Conservation (phyloP, 2,329 filamentous ascomycete species). For the Aureobasidium sp. region DNA sequence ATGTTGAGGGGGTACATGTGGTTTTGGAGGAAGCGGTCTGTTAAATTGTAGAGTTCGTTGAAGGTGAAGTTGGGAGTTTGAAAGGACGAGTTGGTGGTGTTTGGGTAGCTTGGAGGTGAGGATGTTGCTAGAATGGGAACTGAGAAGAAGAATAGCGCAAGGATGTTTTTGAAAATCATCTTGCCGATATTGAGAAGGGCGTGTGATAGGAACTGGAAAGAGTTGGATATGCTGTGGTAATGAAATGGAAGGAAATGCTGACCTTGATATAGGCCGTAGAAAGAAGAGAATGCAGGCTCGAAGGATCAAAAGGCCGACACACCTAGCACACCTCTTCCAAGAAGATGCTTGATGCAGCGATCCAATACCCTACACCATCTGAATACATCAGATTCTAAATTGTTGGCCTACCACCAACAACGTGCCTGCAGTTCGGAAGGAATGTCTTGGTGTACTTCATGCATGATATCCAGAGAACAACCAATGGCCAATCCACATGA, state of each 20-base stretch:
- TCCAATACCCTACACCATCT: background rate
- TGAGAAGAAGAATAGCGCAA: background rate
- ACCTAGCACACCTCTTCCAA: background rate
- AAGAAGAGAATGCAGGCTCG: background rate
- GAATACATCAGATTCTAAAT: background rate
- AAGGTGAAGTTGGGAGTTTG: background rate
- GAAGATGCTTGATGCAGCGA: background rate
- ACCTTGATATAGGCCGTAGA: background rate
- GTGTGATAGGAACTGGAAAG: background rate
- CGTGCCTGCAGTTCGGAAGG: background rate
- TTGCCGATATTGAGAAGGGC: background rate
- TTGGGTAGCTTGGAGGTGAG: background rate
- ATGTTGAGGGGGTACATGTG: slow-evolving; percentile 8
- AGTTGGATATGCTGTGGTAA: background rate
- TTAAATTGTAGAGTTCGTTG: background rate
- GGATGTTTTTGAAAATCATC: background rate
- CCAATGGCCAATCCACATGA: background rate
- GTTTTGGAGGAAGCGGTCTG: background rate
- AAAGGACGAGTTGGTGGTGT: background rate
- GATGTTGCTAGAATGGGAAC: background rate
- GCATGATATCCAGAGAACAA: background rate
- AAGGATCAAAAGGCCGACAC: background rate
- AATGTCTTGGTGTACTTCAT: background rate
- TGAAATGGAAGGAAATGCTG: background rate
- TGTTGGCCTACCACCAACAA: background rate